Percentiles rank a stretch among this genome's conserved stretches.
These are phyloP conservation scores for Gracilariopsis chorda DNA, from an alignment of 23 red algal genomes.

Conservation along the genomic window DNA sequence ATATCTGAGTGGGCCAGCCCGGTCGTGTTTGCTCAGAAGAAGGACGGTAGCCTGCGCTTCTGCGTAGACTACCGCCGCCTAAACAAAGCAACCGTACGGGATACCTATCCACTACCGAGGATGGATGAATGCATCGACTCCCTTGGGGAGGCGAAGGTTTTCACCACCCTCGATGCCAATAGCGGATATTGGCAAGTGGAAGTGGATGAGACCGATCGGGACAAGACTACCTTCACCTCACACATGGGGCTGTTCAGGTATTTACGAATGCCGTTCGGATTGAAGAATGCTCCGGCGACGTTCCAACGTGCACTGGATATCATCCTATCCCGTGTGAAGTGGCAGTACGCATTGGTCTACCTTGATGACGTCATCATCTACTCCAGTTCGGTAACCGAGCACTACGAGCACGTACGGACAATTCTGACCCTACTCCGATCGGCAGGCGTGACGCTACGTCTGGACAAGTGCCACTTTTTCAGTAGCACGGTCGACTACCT, in stretches of 20 bases:
- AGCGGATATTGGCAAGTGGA: conserved; percentile 38
- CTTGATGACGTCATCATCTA: conserved; percentile 43
- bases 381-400: neutral
- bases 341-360: conserved; percentile 14
- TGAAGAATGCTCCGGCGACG: conserved; percentile 15
- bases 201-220: neutral
- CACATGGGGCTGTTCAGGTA: neutral
- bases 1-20: neutral
- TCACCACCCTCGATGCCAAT: conserved; percentile 28
- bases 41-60: neutral
- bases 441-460: neutral
- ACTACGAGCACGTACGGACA: neutral
- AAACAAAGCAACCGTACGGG: neutral
- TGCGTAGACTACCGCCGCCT: conserved; percentile 19
- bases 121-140: conserved; percentile 57
- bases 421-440: neutral
- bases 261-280: conserved; percentile 18
- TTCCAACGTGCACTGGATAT: conserved; percentile 31
- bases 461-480: conserved; percentile 27
- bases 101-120: neutral
- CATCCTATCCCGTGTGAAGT: conserved; percentile 14
- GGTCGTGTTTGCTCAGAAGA: conserved; percentile 13
- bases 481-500: conserved; percentile 3
- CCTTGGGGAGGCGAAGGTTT: neutral
- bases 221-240: conserved; percentile 12